phyloP scores from a whole-genome alignment of 495 filamentous ascomycete genomes.

The Ramalina intermedia region DNA sequence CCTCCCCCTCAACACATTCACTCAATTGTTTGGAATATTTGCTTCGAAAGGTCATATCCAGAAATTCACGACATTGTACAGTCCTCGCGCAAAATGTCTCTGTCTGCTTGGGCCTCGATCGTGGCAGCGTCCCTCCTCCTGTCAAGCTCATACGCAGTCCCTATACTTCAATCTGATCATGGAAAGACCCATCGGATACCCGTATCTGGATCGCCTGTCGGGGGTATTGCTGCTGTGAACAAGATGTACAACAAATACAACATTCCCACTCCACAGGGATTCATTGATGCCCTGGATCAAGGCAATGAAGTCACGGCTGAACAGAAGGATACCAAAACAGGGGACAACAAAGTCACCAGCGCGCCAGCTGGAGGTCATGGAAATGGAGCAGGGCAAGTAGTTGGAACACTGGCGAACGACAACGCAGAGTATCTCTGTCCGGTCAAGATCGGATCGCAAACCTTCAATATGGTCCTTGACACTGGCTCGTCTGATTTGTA shows the following conservation, averaged over 20 bases:
- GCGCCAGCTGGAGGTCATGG: neutral
- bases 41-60: too few species aligned
- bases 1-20: too few species aligned
- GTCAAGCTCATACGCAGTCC: too few species aligned
- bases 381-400: constrained; percentile 38
- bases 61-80: too few species aligned
- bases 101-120: too few species aligned
- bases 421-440: constrained; percentile 59
- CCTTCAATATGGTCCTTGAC: constrained; percentile 64
- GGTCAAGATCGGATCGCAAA: constrained; percentile 59
- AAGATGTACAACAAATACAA: constrained; percentile 53
- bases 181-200: constrained; percentile 24
- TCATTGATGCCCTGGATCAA: constrained; percentile 21
- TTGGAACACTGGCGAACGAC: constrained; percentile 43
- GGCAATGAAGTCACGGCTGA: constrained; percentile 23
- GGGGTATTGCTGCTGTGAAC: constrained; percentile 42
- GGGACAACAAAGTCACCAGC: neutral
- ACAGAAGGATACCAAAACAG: constrained; percentile 9
- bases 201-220: constrained; percentile 24
- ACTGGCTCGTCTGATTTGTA: constrained; percentile 73
- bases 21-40: too few species aligned
- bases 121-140: too few species aligned
- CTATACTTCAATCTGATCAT: too few species aligned
- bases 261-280: constrained; percentile 20
- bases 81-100: too few species aligned